These are phyloP conservation scores for Rhodosporidiobolus sp. DNA, from an alignment of 768 basidiomycete genomes.

Conservation along the genomic window DNA sequence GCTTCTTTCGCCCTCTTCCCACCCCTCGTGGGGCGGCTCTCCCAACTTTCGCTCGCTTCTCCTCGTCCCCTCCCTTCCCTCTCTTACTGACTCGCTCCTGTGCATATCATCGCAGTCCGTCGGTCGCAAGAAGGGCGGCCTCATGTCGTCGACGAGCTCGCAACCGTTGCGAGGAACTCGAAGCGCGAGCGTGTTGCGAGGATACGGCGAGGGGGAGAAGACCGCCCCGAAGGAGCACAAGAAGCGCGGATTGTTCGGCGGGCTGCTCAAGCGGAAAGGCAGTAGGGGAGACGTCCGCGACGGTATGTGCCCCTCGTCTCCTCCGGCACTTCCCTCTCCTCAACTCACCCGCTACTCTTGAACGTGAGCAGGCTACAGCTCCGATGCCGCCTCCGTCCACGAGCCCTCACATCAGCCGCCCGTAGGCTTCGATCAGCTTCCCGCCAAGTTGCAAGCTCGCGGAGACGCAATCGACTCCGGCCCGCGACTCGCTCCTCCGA, in stretches of 20 bases:
- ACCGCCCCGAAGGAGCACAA: slow-evolving; percentile 9
- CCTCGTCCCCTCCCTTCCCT: too few relatives aligned
- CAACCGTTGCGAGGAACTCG: slow-evolving; percentile 8
- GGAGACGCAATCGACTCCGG: slow-evolving; percentile 29
- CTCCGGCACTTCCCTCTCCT: not conserved
- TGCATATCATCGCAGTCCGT: not conserved
- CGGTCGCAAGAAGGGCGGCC: slow-evolving; percentile 8
- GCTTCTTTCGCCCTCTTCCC: not conserved
- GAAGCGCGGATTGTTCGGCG: slow-evolving; percentile 27
- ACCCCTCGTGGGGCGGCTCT: not conserved
- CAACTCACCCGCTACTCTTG: too few relatives aligned
- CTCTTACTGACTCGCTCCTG: not conserved
- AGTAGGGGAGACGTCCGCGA: slow-evolving; percentile 18
- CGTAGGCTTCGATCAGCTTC: slow-evolving; percentile 16
- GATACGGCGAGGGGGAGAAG: slow-evolving; percentile 1
- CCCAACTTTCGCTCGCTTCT: not conserved
- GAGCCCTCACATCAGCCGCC: slow-evolving; percentile 10
- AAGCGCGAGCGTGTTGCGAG: slow-evolving; percentile 20
- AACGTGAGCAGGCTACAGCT: slow-evolving; percentile 2
- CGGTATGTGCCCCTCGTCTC: not conserved
- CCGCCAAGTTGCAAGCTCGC: slow-evolving; percentile 39
- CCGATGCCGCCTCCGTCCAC: slow-evolving; percentile 4
- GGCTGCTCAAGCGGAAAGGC: slow-evolving; percentile 23
- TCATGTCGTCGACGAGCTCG: not conserved
- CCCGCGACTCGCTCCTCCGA: not conserved